Evolutionary conservation across 2,329 filamentous ascomycete species (phyloP).

Genomic region (Huntiella decipiens): DNA sequence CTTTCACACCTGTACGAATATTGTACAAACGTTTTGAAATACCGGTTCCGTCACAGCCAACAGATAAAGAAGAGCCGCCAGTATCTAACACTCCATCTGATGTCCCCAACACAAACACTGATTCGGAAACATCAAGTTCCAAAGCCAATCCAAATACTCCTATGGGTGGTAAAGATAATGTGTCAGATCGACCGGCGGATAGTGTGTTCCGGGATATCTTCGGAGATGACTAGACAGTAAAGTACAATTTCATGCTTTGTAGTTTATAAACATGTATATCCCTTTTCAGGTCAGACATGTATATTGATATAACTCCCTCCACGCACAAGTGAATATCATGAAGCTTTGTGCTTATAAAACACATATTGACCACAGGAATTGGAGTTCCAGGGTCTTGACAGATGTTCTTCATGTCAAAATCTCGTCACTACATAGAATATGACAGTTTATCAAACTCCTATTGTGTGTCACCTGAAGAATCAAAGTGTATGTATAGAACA

Average conservation of each 20-base stretch:
- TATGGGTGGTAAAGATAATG: not conserved
- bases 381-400: too few relatives aligned
- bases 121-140: not conserved
- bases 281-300: too few relatives aligned
- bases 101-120: not conserved
- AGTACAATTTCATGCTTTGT: not conserved
- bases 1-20: constrained; percentile 65
- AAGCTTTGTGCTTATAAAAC: too few relatives aligned
- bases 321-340: too few relatives aligned
- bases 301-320: too few relatives aligned
- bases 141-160: not conserved
- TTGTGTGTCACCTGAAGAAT: too few relatives aligned
- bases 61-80: not conserved
- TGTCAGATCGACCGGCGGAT: constrained; percentile 3
- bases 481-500: too few relatives aligned
- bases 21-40: constrained; percentile 93
- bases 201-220: constrained; percentile 12
- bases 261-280: too few relatives aligned
- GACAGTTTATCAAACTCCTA: too few relatives aligned
- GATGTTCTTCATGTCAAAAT: too few relatives aligned
- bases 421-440: too few relatives aligned
- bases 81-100: not conserved
- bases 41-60: constrained; percentile 45
- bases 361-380: too few relatives aligned
- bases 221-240: constrained; percentile 7